Evolutionary conservation across 1,284 basidiomycete genomes (phyloP).

Genomic region (Rhodotorula sp.): DNA sequence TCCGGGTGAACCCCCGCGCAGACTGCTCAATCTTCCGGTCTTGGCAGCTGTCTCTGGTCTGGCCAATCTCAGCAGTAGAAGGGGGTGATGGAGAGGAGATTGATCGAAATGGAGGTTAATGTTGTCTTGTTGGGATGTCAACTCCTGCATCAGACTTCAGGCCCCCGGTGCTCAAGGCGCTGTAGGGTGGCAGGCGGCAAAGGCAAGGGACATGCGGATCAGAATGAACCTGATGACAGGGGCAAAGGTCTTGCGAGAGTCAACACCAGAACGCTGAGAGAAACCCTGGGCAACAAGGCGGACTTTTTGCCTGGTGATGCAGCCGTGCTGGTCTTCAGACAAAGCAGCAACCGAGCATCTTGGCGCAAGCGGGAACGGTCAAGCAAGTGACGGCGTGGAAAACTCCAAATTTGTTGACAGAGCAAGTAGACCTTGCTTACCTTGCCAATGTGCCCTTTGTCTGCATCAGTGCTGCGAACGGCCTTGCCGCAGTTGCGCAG

Average conservation of each 20-base stretch:
- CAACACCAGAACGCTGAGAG: slow-evolving; percentile 52
- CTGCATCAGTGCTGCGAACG: not conserved
- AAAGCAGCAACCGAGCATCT: slow-evolving; percentile 49
- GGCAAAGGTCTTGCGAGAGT: slow-evolving; percentile 55
- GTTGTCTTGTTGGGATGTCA: too few relatives aligned
- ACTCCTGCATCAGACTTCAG: too few relatives aligned
- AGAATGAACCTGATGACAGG: slow-evolving; percentile 52
- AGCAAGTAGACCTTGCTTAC: slow-evolving; percentile 3
- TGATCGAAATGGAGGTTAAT: too few relatives aligned
- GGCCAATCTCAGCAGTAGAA: too few relatives aligned
- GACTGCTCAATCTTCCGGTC: too few relatives aligned
- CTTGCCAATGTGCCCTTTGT: not conserved
- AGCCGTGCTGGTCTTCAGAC: slow-evolving; percentile 50
- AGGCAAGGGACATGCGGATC: slow-evolving; percentile 50
- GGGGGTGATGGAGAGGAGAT: too few relatives aligned
- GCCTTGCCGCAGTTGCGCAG: slow-evolving; percentile 3
- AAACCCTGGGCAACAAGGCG: slow-evolving; percentile 56
- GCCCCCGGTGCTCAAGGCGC: too few relatives aligned
- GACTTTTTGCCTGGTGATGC: slow-evolving; percentile 51
- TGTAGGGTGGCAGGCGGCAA: slow-evolving; percentile 51
- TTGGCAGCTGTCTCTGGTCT: too few relatives aligned
- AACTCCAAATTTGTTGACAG: not conserved
- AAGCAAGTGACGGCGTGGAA: not conserved
- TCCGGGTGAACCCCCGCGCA: too few relatives aligned
- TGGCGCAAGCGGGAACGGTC: slow-evolving; percentile 41